Base-by-base conservation (phyloP, 805 yeast species). In the Wickerhamomyces kurtzmanii region DNA sequence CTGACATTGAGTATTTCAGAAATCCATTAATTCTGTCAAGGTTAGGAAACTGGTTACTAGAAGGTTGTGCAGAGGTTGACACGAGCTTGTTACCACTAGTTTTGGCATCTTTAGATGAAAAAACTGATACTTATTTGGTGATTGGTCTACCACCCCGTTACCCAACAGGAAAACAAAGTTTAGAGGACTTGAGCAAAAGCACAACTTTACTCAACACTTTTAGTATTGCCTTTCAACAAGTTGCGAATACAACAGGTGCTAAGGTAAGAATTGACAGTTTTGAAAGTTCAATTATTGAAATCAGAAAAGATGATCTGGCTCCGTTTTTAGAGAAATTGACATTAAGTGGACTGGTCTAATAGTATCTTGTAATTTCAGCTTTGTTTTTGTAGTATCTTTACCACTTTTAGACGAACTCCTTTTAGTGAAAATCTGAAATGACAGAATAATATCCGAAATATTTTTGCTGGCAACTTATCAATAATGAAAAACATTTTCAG, bases 221-320 rank as follows among this genome's bases (percentile, higher is more conserved):
- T 47, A 87, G 95, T 25, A 71, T 79, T 32, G 94, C 94, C 20
- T 91, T 91, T 52, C 96, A 85, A 51, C 80, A 78, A 38, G 83
- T 87, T 16, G 91, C 96, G 1, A 66, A 65, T 24, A 71, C 71
- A 13, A 81, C 94, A 5, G 89, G 86, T 23, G 96, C 96, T 3
- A 75, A 81, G 41, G 86, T 86, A 12, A 68, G 89, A 43, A 81
- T 91, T 36, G 97, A 91, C 51, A 85, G 94, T 45, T 91, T 91
- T 55, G 97, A 91, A 49, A 82, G 94, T 38, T 75, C 96, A 4
- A 83, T 91, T 14, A 85, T 91, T 24, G 96, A 91, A 55, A 76
- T 91, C 23, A 59, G 84, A 34, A 79, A 76, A 45, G 95, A 87
- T 27, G 98, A 91, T 49, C 59, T 91, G 37, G 64, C 85, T 5